phyloP scores from a whole-genome alignment of 352 stramenopile species.

The Elongisporangium senticosum region DNA sequence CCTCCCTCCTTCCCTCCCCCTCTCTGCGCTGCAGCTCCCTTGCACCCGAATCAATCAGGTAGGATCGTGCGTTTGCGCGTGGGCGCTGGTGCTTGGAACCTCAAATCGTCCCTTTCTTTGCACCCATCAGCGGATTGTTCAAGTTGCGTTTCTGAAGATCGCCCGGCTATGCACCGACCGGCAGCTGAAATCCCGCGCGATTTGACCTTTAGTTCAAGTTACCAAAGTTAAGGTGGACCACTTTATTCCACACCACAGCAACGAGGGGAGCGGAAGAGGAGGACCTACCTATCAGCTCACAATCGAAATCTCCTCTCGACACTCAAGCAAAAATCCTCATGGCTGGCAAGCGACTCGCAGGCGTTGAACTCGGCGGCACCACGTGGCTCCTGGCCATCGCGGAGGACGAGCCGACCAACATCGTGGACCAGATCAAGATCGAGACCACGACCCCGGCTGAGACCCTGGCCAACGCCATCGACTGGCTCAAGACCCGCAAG shows the following conservation, averaged over 20 bases:
- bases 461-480: constrained; percentile 72
- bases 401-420: constrained; percentile 83
- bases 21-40: background rate
- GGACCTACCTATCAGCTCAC: background rate
- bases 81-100: background rate
- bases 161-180: background rate
- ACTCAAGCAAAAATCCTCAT: background rate
- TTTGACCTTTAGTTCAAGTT: background rate
- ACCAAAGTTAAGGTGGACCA: background rate
- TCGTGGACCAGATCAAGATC: constrained; percentile 77
- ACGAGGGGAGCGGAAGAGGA: background rate
- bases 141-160: background rate
- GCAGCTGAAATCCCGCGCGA: background rate
- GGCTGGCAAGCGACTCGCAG: constrained; percentile 25
- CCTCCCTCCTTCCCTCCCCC: background rate
- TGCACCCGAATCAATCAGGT: background rate
- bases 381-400: constrained; percentile 93
- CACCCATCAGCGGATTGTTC: background rate
- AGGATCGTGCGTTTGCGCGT: background rate
- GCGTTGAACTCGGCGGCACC: constrained; percentile 93
- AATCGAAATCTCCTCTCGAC: background rate
- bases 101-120: background rate
- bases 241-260: background rate
- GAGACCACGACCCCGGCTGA: constrained; percentile 82
- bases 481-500: constrained; percentile 78